phyloP scores from a whole-genome alignment of 345 rosid genomes.

The Aquilaria sinensis region DNA sequence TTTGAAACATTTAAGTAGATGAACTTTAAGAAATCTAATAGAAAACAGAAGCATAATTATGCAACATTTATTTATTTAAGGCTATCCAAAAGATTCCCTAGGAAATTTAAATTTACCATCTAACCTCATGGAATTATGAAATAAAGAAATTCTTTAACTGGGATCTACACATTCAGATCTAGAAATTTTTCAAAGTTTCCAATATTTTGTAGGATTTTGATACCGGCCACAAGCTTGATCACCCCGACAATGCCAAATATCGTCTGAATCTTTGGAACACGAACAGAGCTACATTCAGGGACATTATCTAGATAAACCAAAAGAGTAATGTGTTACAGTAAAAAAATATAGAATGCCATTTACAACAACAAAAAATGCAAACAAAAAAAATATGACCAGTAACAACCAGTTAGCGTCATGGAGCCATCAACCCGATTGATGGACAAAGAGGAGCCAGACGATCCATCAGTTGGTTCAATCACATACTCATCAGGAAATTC shows the following conservation, averaged over 20 bases:
- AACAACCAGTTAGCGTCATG: slow-evolving; percentile 58
- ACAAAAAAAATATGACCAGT: background rate
- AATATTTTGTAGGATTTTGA: background rate
- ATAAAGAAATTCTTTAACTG: too few relatives aligned
- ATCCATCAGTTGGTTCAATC: slow-evolving; percentile 89
- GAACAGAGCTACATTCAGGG: slow-evolving; percentile 59
- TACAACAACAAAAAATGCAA: background rate
- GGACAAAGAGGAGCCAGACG: slow-evolving; percentile 54
- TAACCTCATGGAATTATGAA: too few relatives aligned
- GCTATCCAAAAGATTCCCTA: too few relatives aligned
- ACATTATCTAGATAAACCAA: slow-evolving; percentile 40
- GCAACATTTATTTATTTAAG: too few relatives aligned
- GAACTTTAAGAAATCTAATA: too few relatives aligned
- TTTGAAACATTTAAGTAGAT: too few relatives aligned
- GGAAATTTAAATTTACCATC: too few relatives aligned
- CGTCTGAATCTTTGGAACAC: slow-evolving; percentile 75
- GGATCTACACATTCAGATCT: background rate
- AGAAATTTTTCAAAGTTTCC: too few relatives aligned
- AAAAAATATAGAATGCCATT: too few relatives aligned
- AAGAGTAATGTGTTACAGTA: background rate
- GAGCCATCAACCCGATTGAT: slow-evolving; percentile 76
- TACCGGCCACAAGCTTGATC: slow-evolving; percentile 93
- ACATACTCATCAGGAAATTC: slow-evolving; percentile 92
- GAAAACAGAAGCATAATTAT: too few relatives aligned
- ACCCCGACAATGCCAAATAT: slow-evolving; percentile 83